Evolutionary conservation across 2,329 filamentous ascomycete genomes (phyloP).

Genomic region (Penicillium sp.): DNA sequence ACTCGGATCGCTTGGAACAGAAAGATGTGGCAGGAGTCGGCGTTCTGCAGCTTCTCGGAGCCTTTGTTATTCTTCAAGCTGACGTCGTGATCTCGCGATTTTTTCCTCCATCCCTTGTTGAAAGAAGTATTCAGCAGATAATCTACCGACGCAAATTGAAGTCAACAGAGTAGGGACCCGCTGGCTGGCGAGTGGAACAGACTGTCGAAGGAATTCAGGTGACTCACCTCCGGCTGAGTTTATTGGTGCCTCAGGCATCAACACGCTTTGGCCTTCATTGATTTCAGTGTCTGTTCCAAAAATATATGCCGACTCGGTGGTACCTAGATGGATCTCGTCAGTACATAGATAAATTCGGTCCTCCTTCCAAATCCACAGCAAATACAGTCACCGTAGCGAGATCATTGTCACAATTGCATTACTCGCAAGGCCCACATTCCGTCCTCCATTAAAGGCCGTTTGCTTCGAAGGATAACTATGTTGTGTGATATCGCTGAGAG

Average conservation of each 20-base stretch:
- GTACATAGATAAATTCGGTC: constrained; percentile 6
- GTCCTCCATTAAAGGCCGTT: constrained; percentile 4
- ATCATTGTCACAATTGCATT: constrained; percentile 13
- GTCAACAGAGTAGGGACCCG: constrained; percentile 1
- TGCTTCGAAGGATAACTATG: constrained; percentile 9
- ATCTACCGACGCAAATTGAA: constrained; percentile 1
- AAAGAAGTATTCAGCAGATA: constrained; percentile 4
- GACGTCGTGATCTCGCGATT: background rate
- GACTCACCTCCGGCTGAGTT: no score
- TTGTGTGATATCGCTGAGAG: constrained; percentile 13
- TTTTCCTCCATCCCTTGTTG: background rate
- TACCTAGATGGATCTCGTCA: constrained; percentile 4
- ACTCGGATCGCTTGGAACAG: constrained; percentile 30
- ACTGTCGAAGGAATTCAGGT: background rate
- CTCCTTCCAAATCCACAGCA: constrained; percentile 12
- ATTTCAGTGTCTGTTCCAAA: background rate
- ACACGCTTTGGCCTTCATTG: background rate
- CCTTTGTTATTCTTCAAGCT: constrained; percentile 1
- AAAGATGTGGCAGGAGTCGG: constrained; percentile 9
- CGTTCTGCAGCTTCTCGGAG: background rate
- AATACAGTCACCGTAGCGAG: constrained; percentile 15
- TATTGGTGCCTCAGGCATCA: background rate
- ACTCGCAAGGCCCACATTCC: constrained; percentile 6
- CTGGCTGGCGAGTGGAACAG: constrained; percentile 1
- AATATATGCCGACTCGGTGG: background rate